Evolutionary conservation across 257 asterid species (phyloP).

Genomic region (Solanum medicagineum): DNA sequence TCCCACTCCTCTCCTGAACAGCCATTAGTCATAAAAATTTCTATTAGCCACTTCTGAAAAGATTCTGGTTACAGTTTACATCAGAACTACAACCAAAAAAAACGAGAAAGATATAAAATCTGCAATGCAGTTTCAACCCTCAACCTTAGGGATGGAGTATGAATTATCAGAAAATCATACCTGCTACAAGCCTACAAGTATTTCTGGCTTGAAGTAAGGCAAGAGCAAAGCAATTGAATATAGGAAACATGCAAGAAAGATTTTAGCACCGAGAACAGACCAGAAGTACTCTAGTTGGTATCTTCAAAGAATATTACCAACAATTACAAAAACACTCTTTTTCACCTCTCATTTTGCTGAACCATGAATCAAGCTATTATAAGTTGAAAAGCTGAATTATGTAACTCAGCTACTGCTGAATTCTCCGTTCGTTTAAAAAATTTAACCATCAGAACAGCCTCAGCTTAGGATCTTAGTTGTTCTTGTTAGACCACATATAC

Average conservation of each 20-base stretch:
- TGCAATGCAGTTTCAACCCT: neutral
- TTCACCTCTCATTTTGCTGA: neutral
- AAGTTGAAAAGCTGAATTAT: neutral
- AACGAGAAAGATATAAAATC: neutral
- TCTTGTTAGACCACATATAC: neutral
- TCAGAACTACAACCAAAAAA: neutral
- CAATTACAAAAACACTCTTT: neutral
- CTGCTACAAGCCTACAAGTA: neutral
- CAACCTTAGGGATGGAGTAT: neutral
- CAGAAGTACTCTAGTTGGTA: neutral
- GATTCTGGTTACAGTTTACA: neutral
- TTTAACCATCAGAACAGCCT: neutral
- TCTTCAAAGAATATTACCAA: neutral
- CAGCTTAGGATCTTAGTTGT: neutral
- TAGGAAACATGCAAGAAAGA: neutral
- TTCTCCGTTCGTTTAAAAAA: neutral
- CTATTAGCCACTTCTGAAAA: neutral
- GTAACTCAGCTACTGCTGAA: neutral
- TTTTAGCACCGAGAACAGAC: neutral
- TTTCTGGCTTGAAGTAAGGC: neutral
- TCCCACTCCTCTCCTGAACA: slow-evolving; percentile 60
- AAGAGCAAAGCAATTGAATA: neutral
- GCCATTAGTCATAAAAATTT: neutral
- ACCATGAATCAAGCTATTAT: neutral
- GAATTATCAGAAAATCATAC: neutral